phyloP scores from a whole-genome alignment of 2,329 filamentous ascomycete species.

The Aspergillus sclerotialis region DNA sequence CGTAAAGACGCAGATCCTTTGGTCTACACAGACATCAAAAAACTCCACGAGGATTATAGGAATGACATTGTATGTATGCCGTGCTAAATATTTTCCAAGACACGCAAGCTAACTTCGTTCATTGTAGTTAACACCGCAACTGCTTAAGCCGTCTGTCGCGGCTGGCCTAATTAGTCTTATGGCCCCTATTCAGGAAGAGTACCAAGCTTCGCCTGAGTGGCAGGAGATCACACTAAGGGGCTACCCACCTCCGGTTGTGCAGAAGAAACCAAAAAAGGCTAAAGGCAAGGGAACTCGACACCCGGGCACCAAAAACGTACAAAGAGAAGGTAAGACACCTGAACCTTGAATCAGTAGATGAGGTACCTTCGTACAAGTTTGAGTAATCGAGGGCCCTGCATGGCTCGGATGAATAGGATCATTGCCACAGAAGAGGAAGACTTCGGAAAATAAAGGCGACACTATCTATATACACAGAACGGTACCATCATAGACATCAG shows the following conservation, averaged over 20 bases:
- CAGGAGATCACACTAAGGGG: constrained; percentile 68
- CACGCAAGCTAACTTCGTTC: constrained; percentile 4
- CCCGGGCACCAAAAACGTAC: constrained; percentile 34
- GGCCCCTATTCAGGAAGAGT: constrained; percentile 69
- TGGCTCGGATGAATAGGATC: no score
- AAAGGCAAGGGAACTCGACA: constrained; percentile 65
- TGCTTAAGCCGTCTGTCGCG: constrained; percentile 77
- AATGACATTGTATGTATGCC: constrained; percentile 61
- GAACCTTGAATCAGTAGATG: no score
- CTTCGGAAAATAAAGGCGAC: no score
- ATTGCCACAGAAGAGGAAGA: no score
- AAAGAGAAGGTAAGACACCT: no score
- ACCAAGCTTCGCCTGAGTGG: constrained; percentile 67
- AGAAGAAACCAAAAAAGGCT: constrained; percentile 66
- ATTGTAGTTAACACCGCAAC: constrained; percentile 67
- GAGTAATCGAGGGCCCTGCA: no score
- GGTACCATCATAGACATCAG: no score
- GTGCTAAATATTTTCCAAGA: background rate
- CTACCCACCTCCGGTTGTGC: constrained; percentile 65
- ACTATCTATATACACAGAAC: no score
- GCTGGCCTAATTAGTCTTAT: constrained; percentile 67
- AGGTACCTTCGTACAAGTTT: no score
- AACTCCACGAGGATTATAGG: constrained; percentile 70
- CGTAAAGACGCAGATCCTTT: constrained; percentile 63
- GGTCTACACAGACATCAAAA: constrained; percentile 64